Evolutionary conservation across 2,329 filamentous ascomycete species (phyloP).

Genomic region (Fusarium poae): DNA sequence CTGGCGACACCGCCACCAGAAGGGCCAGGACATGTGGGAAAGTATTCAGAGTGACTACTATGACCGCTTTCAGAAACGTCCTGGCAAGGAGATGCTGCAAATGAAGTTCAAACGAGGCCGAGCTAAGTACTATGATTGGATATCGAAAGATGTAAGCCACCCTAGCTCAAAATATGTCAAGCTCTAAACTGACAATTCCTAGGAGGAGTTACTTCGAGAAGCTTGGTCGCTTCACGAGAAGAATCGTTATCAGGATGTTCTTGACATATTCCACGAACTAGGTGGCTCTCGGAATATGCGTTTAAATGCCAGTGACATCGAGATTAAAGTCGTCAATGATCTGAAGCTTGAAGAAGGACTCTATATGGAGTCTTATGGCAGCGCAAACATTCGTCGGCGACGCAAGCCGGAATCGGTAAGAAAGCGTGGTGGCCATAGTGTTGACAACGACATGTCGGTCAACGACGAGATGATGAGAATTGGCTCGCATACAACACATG

Average conservation of each 20-base stretch:
- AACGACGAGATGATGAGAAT: slow-evolving; percentile 59
- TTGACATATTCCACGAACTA: slow-evolving; percentile 61
- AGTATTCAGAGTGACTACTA: slow-evolving; percentile 62
- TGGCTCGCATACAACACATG: slow-evolving; percentile 52
- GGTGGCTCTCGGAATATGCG: slow-evolving; percentile 64
- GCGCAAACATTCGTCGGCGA: slow-evolving; percentile 56
- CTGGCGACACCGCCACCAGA: slow-evolving; percentile 59
- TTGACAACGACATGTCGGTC: slow-evolving; percentile 40
- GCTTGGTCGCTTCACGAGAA: slow-evolving; percentile 59
- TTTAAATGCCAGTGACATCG: slow-evolving; percentile 64
- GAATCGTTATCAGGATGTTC: slow-evolving; percentile 59
- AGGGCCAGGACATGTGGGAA: slow-evolving; percentile 71
- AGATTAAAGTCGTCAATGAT: slow-evolving; percentile 63
- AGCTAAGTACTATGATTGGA: slow-evolving; percentile 63
- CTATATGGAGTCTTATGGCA: slow-evolving; percentile 57
- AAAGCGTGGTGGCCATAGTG: slow-evolving; percentile 46
- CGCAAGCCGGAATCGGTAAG: slow-evolving; percentile 55
- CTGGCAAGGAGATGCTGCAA: slow-evolving; percentile 65
- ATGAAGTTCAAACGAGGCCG: slow-evolving; percentile 68
- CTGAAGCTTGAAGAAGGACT: slow-evolving; percentile 56
- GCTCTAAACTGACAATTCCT: slow-evolving; percentile 19
- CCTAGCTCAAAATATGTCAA: not conserved
- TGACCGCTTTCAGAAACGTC: slow-evolving; percentile 52
- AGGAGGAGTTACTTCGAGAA: slow-evolving; percentile 58
- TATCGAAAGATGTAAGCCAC: slow-evolving; percentile 62